phyloP scores from a whole-genome alignment of 306 rosid species.

The Glycyrrhiza uralensis region DNA sequence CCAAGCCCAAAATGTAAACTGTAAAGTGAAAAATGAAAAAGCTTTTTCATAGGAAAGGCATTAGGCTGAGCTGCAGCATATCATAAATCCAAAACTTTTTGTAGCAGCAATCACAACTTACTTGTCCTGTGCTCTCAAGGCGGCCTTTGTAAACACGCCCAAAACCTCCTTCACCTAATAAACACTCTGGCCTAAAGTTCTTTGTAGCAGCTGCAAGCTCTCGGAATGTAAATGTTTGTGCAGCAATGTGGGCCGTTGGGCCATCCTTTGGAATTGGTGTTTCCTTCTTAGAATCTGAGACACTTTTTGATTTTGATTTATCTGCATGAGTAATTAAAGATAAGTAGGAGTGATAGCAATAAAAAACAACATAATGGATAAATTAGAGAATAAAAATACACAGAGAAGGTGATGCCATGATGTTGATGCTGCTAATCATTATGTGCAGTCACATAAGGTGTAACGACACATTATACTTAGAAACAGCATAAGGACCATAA shows the following conservation, averaged over 20 bases:
- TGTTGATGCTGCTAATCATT: background rate
- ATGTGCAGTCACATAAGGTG: background rate
- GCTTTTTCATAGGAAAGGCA: constrained; percentile 4
- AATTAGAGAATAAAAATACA: constrained; percentile 2
- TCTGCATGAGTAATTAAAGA: constrained; percentile 41
- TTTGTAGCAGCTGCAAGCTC: constrained; percentile 96
- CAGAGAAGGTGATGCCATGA: background rate
- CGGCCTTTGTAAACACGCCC: constrained; percentile 95
- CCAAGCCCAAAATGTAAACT: constrained; percentile 7
- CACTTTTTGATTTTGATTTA: constrained; percentile 64
- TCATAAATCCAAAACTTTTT: background rate
- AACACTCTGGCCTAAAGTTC: constrained; percentile 82
- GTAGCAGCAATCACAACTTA: constrained; percentile 36
- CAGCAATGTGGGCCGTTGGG: constrained; percentile 86
- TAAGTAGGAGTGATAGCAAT: background rate
- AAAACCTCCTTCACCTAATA: constrained; percentile 95
- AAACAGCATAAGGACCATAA: background rate
- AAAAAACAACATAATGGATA: background rate
- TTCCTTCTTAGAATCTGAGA: constrained; percentile 79
- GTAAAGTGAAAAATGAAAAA: background rate
- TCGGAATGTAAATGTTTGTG: constrained; percentile 94
- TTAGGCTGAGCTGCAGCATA: background rate
- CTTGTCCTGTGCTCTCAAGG: constrained; percentile 93
- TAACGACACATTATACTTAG: background rate
- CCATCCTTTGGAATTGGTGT: constrained; percentile 72